Base-by-base conservation (phyloP, 2,329 filamentous ascomycete species). In the Ascosphaera apis region DNA sequence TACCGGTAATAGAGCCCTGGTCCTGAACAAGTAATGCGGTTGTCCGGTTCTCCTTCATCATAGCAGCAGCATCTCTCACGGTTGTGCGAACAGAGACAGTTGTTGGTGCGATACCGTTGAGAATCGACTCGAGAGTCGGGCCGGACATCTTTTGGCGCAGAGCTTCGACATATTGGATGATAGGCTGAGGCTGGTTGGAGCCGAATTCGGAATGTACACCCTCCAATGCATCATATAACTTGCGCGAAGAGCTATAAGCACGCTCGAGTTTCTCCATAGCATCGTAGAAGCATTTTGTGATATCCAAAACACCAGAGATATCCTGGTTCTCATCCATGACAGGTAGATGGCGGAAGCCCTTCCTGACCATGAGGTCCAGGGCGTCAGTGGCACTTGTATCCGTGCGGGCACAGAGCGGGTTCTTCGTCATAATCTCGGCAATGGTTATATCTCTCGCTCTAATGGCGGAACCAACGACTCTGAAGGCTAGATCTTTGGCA, bases 261-360 rank as follows among this genome's bases (percentile, higher is more conserved):
- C 88, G 77, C 64, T 98, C 88, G 41, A 98, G 63, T 65, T 98
- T 98, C 65, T 98, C 88, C 88, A 98, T 98, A 31, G 88, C 88
- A 59, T 98, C 88, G 59, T 98, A 98, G 58, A 98, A 98, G 60
- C 88, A 98, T 60, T 95, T 98, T 39, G 88, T 98, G 48, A 98
- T 98, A 57, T 98, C 88, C 37, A 98, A 64, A 45, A 98, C 84
- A 63, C 88, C 88, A 5, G 84, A 91, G 42, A 98, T 98, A 52
- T 98, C 86, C 58, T 98, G 88, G 56, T 98, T 95, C 63, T 98
- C 88, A 57, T 98, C 88, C 88, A 98, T 98, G 44, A 98, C 88
- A 2, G 88, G 88, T 51, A 98, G 58, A 62, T 98, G 88, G 47
- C 88, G 74, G 65, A 98, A 98, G 13, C 88, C 88, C 61, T 95